These are phyloP conservation scores for Alternaria ethzedia DNA, from an alignment of 2,329 filamentous ascomycete genomes.

Conservation along the genomic window DNA sequence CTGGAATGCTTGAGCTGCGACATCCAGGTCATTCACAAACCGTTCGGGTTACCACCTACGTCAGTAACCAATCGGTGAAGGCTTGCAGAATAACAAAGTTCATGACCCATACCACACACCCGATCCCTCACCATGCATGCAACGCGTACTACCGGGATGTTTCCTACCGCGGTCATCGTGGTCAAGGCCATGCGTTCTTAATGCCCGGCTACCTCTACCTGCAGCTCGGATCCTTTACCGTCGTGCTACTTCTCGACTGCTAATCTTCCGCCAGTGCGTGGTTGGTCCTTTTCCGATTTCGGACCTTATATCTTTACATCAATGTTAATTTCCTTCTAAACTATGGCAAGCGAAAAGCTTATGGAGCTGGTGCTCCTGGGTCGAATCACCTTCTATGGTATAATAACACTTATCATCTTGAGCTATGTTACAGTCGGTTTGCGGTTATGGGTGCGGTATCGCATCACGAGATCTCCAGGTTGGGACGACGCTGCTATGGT, in stretches of 20 bases:
- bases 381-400: constrained; percentile 22
- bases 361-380: constrained; percentile 30
- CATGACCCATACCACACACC: not conserved
- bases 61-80: constrained; percentile 15
- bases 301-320: not conserved
- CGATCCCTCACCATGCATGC: constrained; percentile 12
- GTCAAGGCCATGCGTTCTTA: constrained; percentile 17
- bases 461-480: constrained; percentile 42
- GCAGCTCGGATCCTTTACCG: not conserved
- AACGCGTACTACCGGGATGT: constrained; percentile 14
- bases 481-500: constrained; percentile 45
- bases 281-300: constrained; percentile 1
- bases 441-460: constrained; percentile 41
- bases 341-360: constrained; percentile 11
- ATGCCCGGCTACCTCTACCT: constrained; percentile 9
- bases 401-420: constrained; percentile 36
- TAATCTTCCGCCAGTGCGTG: constrained; percentile 13
- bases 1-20: constrained; percentile 26
- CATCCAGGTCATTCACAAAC: constrained; percentile 15
- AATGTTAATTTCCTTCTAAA: constrained; percentile 2
- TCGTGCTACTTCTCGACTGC: constrained; percentile 4
- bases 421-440: constrained; percentile 39
- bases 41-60: constrained; percentile 5
- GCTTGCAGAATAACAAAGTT: constrained; percentile 20
- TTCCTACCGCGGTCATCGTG: constrained; percentile 11